Evolutionary conservation across 306 rosid species (phyloP).

Genomic region (Sophora flavescens): DNA sequence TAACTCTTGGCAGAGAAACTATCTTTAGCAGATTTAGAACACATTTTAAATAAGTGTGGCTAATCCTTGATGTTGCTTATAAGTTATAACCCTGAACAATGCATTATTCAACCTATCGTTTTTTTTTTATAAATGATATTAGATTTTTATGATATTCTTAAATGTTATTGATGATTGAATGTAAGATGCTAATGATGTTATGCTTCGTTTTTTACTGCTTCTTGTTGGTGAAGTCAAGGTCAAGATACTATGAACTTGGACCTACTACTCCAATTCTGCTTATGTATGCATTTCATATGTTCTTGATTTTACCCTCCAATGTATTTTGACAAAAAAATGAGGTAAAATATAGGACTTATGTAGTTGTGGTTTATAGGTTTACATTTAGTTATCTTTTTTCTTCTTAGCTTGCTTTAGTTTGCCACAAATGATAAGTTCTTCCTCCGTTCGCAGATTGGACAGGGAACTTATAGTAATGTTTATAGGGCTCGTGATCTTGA

Average conservation of each 20-base stretch:
- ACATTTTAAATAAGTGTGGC: background rate
- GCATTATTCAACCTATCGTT: background rate
- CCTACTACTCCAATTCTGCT: background rate
- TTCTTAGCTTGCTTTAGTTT: constrained; percentile 7
- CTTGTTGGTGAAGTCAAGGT: background rate
- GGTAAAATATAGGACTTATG: constrained; percentile 20
- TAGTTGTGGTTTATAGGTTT: constrained; percentile 2
- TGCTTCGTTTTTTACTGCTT: constrained; percentile 14
- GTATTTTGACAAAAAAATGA: background rate
- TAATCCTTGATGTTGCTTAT: background rate
- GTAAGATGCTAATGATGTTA: constrained; percentile 34
- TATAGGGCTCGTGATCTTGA: constrained; percentile 97
- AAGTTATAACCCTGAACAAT: background rate
- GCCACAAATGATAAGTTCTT: constrained; percentile 20
- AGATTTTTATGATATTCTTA: constrained; percentile 17
- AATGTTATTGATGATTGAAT: constrained; percentile 4
- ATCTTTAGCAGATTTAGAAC: constrained; percentile 4
- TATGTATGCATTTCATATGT: constrained; percentile 23
- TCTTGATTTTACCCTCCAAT: background rate
- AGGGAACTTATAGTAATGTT: constrained; percentile 96
- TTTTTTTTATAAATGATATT: background rate
- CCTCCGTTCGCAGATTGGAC: constrained; percentile 81
- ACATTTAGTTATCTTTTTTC: background rate
- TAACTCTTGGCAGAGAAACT: constrained; percentile 26
- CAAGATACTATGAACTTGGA: background rate